phyloP scores from a whole-genome alignment of 306 rosid species.

The Hippophae tibetana region DNA sequence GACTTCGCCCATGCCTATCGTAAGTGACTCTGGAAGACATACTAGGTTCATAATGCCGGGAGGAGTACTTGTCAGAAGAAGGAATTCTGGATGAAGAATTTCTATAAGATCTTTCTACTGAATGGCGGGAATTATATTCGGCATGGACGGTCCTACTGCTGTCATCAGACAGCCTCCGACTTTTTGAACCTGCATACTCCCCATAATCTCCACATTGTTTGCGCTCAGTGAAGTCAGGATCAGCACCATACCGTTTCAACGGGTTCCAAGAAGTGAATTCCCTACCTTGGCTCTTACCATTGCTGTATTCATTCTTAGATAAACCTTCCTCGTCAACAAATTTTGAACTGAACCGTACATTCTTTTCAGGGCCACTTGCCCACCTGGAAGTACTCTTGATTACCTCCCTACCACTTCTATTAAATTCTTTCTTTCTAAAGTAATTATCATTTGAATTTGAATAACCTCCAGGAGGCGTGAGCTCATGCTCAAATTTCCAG shows the following conservation, averaged over 20 bases:
- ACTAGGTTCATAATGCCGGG: conserved; percentile 65
- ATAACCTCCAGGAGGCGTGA: conserved; percentile 64
- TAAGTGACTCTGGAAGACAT: conserved; percentile 46
- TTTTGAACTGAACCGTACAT: conserved; percentile 67
- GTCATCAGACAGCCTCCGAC: conserved; percentile 73
- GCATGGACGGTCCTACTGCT: conserved; percentile 37
- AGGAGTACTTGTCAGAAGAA: conserved; percentile 55
- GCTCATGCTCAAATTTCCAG: conserved; percentile 53
- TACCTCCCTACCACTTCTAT: conserved; percentile 57
- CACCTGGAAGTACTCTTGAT: conserved; percentile 51
- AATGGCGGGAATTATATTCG: conserved; percentile 53
- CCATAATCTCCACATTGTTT: conserved; percentile 58
- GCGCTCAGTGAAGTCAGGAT: conserved; percentile 57
- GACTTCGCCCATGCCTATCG: conserved; percentile 81
- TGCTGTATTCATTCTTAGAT: conserved; percentile 44
- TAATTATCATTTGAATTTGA: conserved; percentile 31
- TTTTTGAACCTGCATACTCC: conserved; percentile 47
- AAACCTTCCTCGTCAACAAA: conserved; percentile 58
- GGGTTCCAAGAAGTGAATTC: conserved; percentile 61
- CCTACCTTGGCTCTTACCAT: conserved; percentile 58
- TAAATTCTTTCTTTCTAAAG: conserved; percentile 58
- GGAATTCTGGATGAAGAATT: conserved; percentile 41
- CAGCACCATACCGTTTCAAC: conserved; percentile 64
- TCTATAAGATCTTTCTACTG: conserved; percentile 59
- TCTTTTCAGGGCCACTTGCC: conserved; percentile 69